Evolutionary conservation across 73 alveolate genomes (phyloP), one percentile per base, ranked within the genome.

Genomic region (Effrenium voratum): DNA sequence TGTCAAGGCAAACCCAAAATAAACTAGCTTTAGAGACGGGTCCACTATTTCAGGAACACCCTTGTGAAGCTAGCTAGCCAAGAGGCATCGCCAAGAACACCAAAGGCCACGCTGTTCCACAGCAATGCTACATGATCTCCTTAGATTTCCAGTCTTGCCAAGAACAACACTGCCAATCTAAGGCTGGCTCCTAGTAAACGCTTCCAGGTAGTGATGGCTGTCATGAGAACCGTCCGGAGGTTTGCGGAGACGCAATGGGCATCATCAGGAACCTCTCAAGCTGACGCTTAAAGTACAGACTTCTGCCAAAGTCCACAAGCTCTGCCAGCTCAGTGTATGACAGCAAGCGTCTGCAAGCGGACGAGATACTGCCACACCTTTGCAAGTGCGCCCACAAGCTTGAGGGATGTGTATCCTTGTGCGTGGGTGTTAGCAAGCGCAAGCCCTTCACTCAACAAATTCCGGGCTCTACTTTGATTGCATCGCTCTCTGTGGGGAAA

Each of bases 71-170:
- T 12, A 63, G 44, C 44, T 4, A 36, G 45, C 94, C 34, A 34
- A 85, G 94, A 34, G 28, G 49, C 95, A 60, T 87, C 95, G 34
- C 95, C 95, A 32, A 87, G 84, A 30, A 87, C 79, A n/a, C 95
- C 95, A 66, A 87, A 87, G 24, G 95, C 95, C 2, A 87, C 84
- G 30, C 95, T 87, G 84, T 87, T 87, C 95, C 95, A 87, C 70
- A 87, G 84, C 84, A 87, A 28, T 10, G 95, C 95, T 12, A 47
- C 22, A 50, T 87, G 84, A 24, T 87, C 95, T 41, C 95, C 95
- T 85, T 55, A 38, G 3, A 45, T 16, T 5, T 41, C 15, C 15
- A 16, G 63, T 10, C 28, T 41, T 0, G 44, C n/a, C n/a, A n/a
- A n/a, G n/a, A n/a, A n/a, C n/a, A n/a, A n/a, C n/a, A n/a, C n/a